Evolutionary conservation across 2,329 filamentous ascomycete species (phyloP).

Genomic region (Hysterium pulicare): DNA sequence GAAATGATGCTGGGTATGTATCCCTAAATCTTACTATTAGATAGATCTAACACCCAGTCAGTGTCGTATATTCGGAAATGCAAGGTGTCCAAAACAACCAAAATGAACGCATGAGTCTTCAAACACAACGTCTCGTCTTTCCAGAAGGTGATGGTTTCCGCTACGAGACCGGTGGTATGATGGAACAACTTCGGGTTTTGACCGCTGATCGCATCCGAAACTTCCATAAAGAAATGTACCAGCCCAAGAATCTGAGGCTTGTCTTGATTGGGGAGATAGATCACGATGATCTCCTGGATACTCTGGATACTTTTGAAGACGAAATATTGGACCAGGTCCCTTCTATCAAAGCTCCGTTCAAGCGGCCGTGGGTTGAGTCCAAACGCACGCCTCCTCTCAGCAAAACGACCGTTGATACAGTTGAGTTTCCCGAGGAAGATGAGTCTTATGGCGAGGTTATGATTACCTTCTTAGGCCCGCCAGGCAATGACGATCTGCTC

Average conservation of each 20-base stretch:
- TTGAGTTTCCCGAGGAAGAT: constrained; percentile 94
- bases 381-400: constrained; percentile 69
- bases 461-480: constrained; percentile 82
- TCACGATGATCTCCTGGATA: constrained; percentile 72
- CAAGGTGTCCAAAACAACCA: constrained; percentile 87
- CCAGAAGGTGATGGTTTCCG: constrained; percentile 87
- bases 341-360: constrained; percentile 69
- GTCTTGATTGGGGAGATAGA: constrained; percentile 91
- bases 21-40: constrained; percentile 2
- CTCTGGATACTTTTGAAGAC: constrained; percentile 84
- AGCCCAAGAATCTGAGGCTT: constrained; percentile 89
- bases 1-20: constrained; percentile 73
- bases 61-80: constrained; percentile 98
- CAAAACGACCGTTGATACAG: constrained; percentile 69
- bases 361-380: constrained; percentile 88
- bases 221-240: constrained; percentile 96
- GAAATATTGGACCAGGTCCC: constrained; percentile 82
- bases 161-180: constrained; percentile 98
- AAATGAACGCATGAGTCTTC: constrained; percentile 81
- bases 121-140: constrained; percentile 76
- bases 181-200: constrained; percentile 80
- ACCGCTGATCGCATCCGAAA: constrained; percentile 87
- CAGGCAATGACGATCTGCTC: constrained; percentile 66
- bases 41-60: constrained; percentile 11
- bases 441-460: constrained; percentile 88